Evolutionary conservation across 73 alveolate genomes (phyloP), one percentile per base, ranked within the genome.

Genomic region (Paramecium octaurelia): DNA sequence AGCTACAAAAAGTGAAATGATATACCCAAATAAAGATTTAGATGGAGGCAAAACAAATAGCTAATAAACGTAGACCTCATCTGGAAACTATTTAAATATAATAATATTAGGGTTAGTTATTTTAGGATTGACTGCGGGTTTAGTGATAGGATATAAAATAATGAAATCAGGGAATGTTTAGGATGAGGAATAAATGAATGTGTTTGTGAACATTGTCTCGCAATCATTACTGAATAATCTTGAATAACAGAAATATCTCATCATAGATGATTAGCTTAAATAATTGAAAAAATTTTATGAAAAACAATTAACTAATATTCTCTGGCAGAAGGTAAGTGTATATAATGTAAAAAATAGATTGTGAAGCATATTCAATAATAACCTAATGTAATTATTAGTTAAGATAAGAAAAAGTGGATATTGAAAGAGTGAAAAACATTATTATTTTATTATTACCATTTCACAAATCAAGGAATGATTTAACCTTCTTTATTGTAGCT

Each of bases 381-480:
- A 31, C 84, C 84, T 2, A 64, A 64, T 3, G 27, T 11, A 64
- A 64, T 10, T 4, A 4, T 64, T 20, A 64, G 84, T 34, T 11
- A 27, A 64, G 84, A 64, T 64, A 64, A 64, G 14, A 64, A 64
- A 16, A 27, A 64, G 31, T 64, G 84, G 48, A 31, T 64, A 23
- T 64, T 23, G 11, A 54, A 54, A 24, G 84, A 64, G 24, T 64
- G 77, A 59, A 27, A 31, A 31, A 14, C 24, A 29, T 64, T 16
- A 27, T 64, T 64, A 24, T 48, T 48, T 16, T 48, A 21, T 64
- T 8, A 64, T 64, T 54, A 34, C 18, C 20, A 54, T 54, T 54
- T 75, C 88, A 75, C 88, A 75, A 75, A n/a, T 75, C 88, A 75
- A 75, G 88, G 12, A 75, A 75, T 38, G 68, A 38, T 42, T 42